Evolutionary conservation across 2,329 filamentous ascomycete genomes (phyloP), one percentile per base, ranked within the genome.

Genomic region (Aspergillus neotritici): DNA sequence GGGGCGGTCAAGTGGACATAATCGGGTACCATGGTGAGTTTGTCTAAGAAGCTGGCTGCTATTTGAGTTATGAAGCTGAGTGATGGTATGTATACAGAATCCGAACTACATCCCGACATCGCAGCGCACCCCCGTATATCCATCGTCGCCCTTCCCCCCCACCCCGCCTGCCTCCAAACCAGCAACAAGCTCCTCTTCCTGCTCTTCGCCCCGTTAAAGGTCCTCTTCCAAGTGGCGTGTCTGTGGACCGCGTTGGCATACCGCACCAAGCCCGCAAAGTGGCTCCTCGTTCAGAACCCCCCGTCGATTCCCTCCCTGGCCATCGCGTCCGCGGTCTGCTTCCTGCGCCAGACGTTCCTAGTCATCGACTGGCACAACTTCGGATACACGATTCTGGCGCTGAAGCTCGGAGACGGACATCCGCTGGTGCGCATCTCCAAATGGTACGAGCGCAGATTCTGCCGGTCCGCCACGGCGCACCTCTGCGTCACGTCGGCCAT

Each of bases 301-400:
- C 93, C 93, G 1, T 93, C 91, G 0, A 95, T 97, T 46, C 93
- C 93, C 0, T 94, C 89, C 0, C 78, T 98, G 15, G 79, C 84
- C 40, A 73, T 96, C 31, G 85, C 87, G 12, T 74, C 83, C 15
- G 49, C 90, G 3, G 75, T 87, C 37, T 87, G 86, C 57, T 78
- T 82, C 54, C 65, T 94, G 39, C 83, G 93, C 38, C 84, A 87
- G 54, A 94, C 87, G 31, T 79, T 80, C 44, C 77, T 98, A 4
- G 76, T 97, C 48, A 86, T 97, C 43, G 93, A 98, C 71, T 98
- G 93, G 93, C 93, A 98, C 72, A 98, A 98, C 68, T 97, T 96
- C 66, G 93, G 91, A 54, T 95, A 91, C 75, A 91, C 88, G 7
- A 94, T 98, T 55, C 79, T 98, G 3, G 86, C 77, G 2, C 66